Percentiles rank a stretch among this genome's conserved stretches.
Evolutionary conservation across 2,329 filamentous ascomycete species (phyloP).

Genomic region (Bipolaris gigantea): DNA sequence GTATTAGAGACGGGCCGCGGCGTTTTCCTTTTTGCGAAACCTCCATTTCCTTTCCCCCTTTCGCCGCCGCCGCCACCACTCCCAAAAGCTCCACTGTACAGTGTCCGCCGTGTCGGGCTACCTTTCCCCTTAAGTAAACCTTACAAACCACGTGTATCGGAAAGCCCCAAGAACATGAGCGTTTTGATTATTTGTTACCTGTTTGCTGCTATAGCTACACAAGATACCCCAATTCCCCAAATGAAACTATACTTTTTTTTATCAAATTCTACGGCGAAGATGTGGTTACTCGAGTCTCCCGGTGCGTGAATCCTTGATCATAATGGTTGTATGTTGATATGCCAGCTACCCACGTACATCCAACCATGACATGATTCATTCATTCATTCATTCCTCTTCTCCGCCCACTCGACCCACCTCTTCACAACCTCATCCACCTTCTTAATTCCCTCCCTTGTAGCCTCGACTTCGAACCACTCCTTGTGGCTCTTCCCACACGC

Average conservation of each 20-base stretch:
- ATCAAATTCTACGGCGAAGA: background rate
- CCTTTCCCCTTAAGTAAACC: background rate
- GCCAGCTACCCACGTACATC: background rate
- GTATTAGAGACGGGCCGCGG: conserved; percentile 9
- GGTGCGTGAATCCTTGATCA: background rate
- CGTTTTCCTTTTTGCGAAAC: background rate
- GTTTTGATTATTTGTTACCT: conserved; percentile 13
- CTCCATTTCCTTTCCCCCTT: conserved; percentile 3
- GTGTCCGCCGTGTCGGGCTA: conserved; percentile 29
- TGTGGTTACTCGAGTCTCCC: background rate
- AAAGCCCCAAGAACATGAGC: conserved; percentile 4
- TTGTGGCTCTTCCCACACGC: conserved; percentile 82
- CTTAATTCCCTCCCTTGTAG: conserved; percentile 68
- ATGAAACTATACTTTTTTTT: conserved; percentile 13
- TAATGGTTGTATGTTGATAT: background rate
- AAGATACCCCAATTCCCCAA: conserved; percentile 36
- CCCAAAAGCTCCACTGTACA: conserved; percentile 28
- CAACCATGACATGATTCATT: conserved; percentile 7
- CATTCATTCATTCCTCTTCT: conserved; percentile 40
- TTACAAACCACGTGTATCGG: conserved; percentile 3
- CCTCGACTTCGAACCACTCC: conserved; percentile 94
- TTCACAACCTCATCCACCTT: conserved; percentile 73
- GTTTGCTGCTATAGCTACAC: conserved; percentile 25
- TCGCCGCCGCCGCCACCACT: conserved; percentile 5
- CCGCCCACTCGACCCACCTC: conserved; percentile 85